phyloP scores from a whole-genome alignment of 169 alveolate species.

The Plasmodium coatneyi region DNA sequence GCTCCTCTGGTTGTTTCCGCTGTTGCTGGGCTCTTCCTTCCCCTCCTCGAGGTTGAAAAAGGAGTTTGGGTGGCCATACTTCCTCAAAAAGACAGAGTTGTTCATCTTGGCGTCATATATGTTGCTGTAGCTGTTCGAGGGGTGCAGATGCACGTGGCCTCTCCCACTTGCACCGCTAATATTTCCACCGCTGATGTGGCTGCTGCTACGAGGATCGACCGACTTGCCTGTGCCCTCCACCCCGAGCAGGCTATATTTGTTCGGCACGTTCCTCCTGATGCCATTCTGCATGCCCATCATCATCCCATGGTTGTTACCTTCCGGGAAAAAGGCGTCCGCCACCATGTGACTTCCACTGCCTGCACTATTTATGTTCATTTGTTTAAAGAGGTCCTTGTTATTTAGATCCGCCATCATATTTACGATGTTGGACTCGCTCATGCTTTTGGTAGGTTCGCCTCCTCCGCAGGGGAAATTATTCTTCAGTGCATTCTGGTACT shows the following conservation, averaged over 20 bases:
- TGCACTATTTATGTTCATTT: background rate
- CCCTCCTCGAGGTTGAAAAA: conserved; percentile 10
- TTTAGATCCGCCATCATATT: conserved; percentile 20
- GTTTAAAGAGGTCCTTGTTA: background rate
- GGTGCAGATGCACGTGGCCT: background rate
- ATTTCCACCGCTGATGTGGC: background rate
- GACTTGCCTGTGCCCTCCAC: background rate
- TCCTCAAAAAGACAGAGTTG: conserved; percentile 28
- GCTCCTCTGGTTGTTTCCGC: background rate
- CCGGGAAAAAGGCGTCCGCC: background rate
- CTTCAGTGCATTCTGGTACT: background rate
- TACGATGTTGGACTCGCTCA: conserved; percentile 41
- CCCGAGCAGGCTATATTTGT: background rate
- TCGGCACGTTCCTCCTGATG: background rate
- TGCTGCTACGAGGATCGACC: background rate
- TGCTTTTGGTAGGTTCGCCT: conserved; percentile 2
- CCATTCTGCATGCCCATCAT: background rate
- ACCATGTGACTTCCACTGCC: background rate
- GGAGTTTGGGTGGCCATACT: conserved; percentile 1
- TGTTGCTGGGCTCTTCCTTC: conserved; percentile 11
- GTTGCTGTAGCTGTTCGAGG: conserved; percentile 13
- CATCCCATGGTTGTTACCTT: background rate
- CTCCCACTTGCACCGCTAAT: background rate
- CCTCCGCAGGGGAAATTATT: background rate
- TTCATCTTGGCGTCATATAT: conserved; percentile 15